These are phyloP conservation scores for Isabelozyma heimii DNA, from an alignment of 805 yeast genomes.

Conservation along the genomic window DNA sequence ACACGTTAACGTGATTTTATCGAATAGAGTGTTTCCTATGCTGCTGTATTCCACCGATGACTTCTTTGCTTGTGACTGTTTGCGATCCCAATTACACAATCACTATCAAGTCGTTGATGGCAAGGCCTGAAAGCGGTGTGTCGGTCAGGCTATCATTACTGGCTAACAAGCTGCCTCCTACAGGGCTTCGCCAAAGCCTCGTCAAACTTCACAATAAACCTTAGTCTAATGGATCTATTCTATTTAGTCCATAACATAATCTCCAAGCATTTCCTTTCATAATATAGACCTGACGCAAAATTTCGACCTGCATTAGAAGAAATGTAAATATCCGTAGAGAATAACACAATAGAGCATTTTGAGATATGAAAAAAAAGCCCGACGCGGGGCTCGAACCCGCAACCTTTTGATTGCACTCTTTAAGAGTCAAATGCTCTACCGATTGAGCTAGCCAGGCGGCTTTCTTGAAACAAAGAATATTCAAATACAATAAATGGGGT, in stretches of 20 bases:
- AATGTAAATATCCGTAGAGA: too few species aligned
- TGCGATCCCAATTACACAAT: constrained; percentile 70
- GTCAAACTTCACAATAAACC: too few species aligned
- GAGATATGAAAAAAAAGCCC: constrained; percentile 4
- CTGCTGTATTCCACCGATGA: constrained; percentile 18
- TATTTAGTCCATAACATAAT: too few species aligned
- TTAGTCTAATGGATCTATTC: too few species aligned
- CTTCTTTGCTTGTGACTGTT: constrained; percentile 27
- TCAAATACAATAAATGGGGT: too few species aligned
- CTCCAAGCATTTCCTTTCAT: too few species aligned
- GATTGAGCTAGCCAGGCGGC: constrained; percentile 10
- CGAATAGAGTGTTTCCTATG: constrained; percentile 32
- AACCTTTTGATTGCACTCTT: constrained; percentile 8
- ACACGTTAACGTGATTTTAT: constrained; percentile 66
- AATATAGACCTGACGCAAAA: too few species aligned
- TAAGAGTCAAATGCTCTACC: constrained; percentile 12
- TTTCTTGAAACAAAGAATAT: too few species aligned
- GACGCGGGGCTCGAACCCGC: constrained; percentile 12
- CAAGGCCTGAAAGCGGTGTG: constrained; percentile 67
- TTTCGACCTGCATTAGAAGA: too few species aligned
- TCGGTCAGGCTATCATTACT: too few species aligned
- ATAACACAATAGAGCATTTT: background rate
- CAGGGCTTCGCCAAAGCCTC: too few species aligned
- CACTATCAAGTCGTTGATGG: constrained; percentile 67
- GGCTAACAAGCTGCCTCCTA: too few species aligned